phyloP scores from a whole-genome alignment of 1,284 basidiomycete species.

The Peniophora sp. region DNA sequence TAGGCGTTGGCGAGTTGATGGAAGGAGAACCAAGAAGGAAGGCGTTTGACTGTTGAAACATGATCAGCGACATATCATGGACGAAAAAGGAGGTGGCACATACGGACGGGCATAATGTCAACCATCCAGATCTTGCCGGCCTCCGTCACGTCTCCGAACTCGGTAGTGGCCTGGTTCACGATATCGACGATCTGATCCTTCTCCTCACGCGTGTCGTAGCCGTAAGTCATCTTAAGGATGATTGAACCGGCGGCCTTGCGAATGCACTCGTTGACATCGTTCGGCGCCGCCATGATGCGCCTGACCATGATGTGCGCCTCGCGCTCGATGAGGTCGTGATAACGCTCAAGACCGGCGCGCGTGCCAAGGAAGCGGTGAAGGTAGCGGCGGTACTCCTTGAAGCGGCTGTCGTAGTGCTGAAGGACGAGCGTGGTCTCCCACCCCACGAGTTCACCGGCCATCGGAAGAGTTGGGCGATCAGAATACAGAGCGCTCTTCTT shows the following conservation, averaged over 20 bases:
- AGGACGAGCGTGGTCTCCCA: conserved; percentile 57
- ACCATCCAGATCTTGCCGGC: conserved; percentile 8
- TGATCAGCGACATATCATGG: neutral
- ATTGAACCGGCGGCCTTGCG: conserved; percentile 12
- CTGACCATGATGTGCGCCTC: conserved; percentile 15
- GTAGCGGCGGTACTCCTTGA: conserved; percentile 27
- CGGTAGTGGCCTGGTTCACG: conserved; percentile 7
- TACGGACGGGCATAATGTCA: conserved; percentile 9
- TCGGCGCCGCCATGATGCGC: conserved; percentile 10
- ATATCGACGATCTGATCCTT: conserved; percentile 7
- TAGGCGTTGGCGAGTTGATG: conserved; percentile 13
- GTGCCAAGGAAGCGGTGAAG: conserved; percentile 16
- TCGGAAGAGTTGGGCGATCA: conserved; percentile 38
- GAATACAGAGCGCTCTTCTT: conserved; percentile 56
- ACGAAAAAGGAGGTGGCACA: conserved; percentile 1
- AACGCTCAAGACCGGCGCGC: conserved; percentile 13
- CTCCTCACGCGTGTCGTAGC: conserved; percentile 7
- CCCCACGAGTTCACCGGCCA: conserved; percentile 40
- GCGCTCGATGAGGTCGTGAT: conserved; percentile 14
- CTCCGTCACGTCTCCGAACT: conserved; percentile 6
- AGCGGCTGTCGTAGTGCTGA: conserved; percentile 49
- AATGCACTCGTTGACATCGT: conserved; percentile 11
- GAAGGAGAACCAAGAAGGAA: conserved; percentile 24
- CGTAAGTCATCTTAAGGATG: conserved; percentile 10
- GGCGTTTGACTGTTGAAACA: conserved; percentile 3